These are phyloP conservation scores for Candida palmyrensis DNA, from an alignment of 805 yeast species.

Conservation along the genomic window DNA sequence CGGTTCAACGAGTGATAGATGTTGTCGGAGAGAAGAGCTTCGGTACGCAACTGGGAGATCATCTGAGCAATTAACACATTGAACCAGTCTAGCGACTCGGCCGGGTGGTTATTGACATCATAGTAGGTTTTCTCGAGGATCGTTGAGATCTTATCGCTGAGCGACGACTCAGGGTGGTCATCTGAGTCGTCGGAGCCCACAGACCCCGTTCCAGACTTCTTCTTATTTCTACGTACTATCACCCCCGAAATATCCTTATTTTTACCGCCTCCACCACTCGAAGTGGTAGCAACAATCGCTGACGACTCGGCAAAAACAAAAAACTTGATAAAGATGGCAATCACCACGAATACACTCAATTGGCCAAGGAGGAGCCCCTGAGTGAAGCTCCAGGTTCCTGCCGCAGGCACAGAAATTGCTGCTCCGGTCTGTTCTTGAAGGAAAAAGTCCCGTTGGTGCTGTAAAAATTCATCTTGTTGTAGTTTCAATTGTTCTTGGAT, in stretches of 20 bases:
- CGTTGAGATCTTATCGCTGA: conserved; percentile 18
- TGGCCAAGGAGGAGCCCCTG: conserved; percentile 76
- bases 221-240: conserved; percentile 27
- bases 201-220: conserved; percentile 7
- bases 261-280: conserved; percentile 3
- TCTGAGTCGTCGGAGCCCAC: conserved; percentile 10
- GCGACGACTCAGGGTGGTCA: too few species aligned
- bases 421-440: conserved; percentile 9
- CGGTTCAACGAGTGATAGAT: conserved; percentile 74
- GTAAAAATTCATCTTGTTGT: conserved; percentile 26
- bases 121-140: conserved; percentile 90
- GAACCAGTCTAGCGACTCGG: conserved; percentile 96
- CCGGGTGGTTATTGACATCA: conserved; percentile 77
- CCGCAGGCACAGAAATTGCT: conserved; percentile 3
- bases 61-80: conserved; percentile 91
- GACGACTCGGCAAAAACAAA: conserved; percentile 70
- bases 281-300: conserved; percentile 19
- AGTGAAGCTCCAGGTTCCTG: conserved; percentile 57
- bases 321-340: conserved; percentile 64
- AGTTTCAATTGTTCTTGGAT: conserved; percentile 21
- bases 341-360: conserved; percentile 58
- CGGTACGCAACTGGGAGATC: conserved; percentile 80
- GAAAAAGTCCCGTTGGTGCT: conserved; percentile 21
- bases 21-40: conserved; percentile 80
- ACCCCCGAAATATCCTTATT: conserved; percentile 26